Base-by-base conservation (phyloP, 345 rosid species). In the Geranium rotundifolium region DNA sequence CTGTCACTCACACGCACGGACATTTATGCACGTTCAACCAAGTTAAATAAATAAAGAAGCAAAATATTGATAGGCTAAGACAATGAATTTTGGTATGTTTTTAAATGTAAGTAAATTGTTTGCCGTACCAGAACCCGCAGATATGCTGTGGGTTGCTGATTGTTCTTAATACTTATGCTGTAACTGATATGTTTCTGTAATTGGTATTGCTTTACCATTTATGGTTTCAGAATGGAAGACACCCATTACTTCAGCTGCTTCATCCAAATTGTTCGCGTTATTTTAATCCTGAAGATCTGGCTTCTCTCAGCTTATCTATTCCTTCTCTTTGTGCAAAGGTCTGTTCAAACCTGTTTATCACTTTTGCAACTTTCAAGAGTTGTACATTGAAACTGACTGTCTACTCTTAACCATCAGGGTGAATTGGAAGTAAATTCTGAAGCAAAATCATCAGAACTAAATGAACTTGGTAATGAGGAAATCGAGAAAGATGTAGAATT, bases 201-300 rank as follows among this genome's bases (percentile, higher is more conserved):
- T 18, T 19, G 17, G 58, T 61, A 41, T 23, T 58, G 29, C 50
- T 65, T 27, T n/a, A 0, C 30, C 29, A 23, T 62, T 49, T 67
- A 17, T 66, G 61, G 60, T 75, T 76, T 61, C 78, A 92, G 99
- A 81, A 73, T 72, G 91, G 90, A 68, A 87, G 93, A 72, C 89
- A 80, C 58, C 75, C 86, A 23, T 49, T 92, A 58, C 71, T 92
- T 69, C 95, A 92, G 79, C 77, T 92, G 52, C 87, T 92, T 68
- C 91, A 83, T 76, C 95, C 95, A 63, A 76, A 89, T 63, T 84
- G 77, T 70, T 76, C 91, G 13, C 88, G 90, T 6, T 92, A 84
- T 77, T 68, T 87, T 65, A 81, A 79, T 75, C 93, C 81, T 23
- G 88, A 87, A 65, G 95, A 92, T 72, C 67, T 92, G 46, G 77